phyloP scores from a whole-genome alignment of 2,329 filamentous ascomycete genomes.

The Botryotinia calthae region DNA sequence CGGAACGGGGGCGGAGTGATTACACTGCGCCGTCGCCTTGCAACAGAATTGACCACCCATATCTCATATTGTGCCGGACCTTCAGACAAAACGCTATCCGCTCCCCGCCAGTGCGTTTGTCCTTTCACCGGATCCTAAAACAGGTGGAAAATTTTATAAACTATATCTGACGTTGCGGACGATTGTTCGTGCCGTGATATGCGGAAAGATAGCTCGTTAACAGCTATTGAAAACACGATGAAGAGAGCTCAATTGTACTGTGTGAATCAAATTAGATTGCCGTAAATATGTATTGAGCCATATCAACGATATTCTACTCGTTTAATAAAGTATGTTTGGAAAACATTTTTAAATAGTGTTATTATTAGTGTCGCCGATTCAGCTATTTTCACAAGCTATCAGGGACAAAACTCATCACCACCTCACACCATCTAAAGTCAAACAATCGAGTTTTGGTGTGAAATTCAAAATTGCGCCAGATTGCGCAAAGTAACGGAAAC shows the following conservation, averaged over 20 bases:
- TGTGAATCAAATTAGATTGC: too few relatives aligned
- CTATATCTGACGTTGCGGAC: neutral
- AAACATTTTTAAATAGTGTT: neutral
- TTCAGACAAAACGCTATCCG: neutral
- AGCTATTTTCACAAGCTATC: too few relatives aligned
- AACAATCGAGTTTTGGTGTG: too few relatives aligned
- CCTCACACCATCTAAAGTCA: too few relatives aligned
- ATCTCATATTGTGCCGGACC: neutral
- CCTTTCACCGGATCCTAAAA: accelerated
- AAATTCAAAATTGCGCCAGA: too few relatives aligned
- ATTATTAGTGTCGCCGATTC: too few relatives aligned
- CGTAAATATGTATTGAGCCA: neutral
- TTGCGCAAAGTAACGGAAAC: too few relatives aligned
- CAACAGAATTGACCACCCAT: neutral
- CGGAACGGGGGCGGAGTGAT: neutral
- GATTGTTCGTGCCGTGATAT: neutral
- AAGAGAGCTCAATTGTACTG: neutral
- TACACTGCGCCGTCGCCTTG: neutral
- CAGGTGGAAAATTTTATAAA: neutral
- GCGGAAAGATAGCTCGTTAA: neutral
- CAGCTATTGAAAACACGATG: neutral
- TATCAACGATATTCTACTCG: neutral
- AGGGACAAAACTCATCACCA: too few relatives aligned
- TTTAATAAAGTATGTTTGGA: neutral
- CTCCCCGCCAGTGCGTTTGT: neutral